phyloP scores from a whole-genome alignment of 441 rosid genomes.

The Eutrema salsugineum region DNA sequence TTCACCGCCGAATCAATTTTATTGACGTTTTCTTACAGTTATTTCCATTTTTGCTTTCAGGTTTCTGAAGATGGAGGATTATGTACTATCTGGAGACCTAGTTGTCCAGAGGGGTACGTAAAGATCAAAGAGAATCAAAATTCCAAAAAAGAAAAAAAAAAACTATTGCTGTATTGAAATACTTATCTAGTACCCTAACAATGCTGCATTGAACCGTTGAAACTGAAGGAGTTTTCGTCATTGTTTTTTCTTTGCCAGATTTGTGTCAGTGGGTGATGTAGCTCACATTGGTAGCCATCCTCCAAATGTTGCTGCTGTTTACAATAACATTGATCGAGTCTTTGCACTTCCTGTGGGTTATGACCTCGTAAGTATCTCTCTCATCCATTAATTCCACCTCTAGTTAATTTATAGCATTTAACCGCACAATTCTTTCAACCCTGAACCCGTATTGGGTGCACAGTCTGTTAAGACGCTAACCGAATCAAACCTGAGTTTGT shows the following conservation, averaged over 20 bases:
- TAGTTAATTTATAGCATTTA: background rate
- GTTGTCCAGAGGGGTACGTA: conserved; percentile 83
- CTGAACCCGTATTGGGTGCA: background rate
- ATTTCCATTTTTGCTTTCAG: conserved; percentile 37
- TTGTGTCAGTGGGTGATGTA: conserved; percentile 83
- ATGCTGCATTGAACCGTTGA: background rate
- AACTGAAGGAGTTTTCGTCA: conserved; percentile 14
- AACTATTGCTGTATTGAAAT: background rate
- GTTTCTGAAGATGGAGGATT: conserved; percentile 57
- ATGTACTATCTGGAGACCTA: conserved; percentile 94
- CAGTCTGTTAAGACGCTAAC: background rate
- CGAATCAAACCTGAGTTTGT: background rate
- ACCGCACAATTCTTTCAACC: background rate
- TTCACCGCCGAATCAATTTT: background rate
- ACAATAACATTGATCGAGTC: conserved; percentile 43
- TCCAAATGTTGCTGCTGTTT: conserved; percentile 91
- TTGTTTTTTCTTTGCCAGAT: conserved; percentile 37
- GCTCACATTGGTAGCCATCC: conserved; percentile 86
- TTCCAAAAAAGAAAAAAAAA: background rate
- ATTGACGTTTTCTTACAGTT: background rate
- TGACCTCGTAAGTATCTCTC: conserved; percentile 71
- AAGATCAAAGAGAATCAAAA: background rate
- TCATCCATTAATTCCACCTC: background rate
- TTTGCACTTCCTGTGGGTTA: conserved; percentile 82
- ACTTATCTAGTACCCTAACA: background rate